A percentile compares a stretch with the other conserved stretches of the same genome.
Conservation (phyloP, 2,329 filamentous ascomycete species). For the Sclerotinia borealis region DNA sequence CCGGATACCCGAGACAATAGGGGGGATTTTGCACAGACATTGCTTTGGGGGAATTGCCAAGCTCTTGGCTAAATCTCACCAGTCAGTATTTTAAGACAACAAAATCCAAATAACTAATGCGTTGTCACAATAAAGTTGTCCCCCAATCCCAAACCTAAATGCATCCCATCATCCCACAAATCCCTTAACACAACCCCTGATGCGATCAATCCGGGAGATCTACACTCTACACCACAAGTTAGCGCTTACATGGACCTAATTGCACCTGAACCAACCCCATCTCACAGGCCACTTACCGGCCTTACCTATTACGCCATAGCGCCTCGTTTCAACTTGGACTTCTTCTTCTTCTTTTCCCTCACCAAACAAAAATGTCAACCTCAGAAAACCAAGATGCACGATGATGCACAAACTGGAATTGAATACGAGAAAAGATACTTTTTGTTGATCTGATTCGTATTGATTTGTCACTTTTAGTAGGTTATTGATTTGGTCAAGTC, state of each 20-base stretch:
- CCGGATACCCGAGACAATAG: no score
- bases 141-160: background rate
- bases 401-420: background rate
- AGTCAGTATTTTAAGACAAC: no score
- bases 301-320: background rate
- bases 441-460: background rate
- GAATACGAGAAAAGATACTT: background rate
- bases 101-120: no score
- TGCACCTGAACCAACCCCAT: background rate
- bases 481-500: background rate
- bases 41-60: background rate
- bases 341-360: background rate
- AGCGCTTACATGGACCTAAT: background rate
- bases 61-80: background rate
- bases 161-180: background rate
- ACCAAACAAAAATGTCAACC: background rate
- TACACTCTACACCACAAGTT: background rate
- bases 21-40: background rate
- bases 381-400: background rate
- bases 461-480: background rate
- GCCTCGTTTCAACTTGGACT: background rate
- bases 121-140: conserved; percentile 2
- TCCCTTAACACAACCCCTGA: background rate
- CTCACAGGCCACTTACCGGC: background rate
- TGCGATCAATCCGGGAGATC: background rate